Evolutionary conservation across 768 basidiomycete genomes (phyloP).

Genomic region (Leccinum subgranulosum): DNA sequence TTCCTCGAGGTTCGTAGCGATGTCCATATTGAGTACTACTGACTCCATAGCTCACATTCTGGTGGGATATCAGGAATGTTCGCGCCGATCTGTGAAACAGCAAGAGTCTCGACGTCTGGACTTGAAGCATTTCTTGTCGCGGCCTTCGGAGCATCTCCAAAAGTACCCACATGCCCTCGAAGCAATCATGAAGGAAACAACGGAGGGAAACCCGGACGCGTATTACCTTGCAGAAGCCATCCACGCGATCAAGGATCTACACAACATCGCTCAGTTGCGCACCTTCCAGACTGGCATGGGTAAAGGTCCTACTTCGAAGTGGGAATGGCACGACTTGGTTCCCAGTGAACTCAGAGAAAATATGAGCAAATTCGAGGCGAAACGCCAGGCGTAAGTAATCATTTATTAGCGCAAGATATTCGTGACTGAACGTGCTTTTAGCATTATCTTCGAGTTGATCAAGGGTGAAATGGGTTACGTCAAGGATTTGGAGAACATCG

Average conservation of each 20-base stretch:
- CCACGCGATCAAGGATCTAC: constrained; percentile 77
- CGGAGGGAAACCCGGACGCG: constrained; percentile 72
- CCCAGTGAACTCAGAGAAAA: constrained; percentile 56
- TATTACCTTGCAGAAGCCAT: constrained; percentile 85
- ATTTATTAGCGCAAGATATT: neutral
- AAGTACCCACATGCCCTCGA: constrained; percentile 79
- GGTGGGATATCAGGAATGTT: constrained; percentile 18
- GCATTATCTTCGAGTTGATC: constrained; percentile 91
- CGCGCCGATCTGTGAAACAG: constrained; percentile 47
- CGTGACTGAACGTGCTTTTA: constrained; percentile 27
- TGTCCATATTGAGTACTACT: neutral
- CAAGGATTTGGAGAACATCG: constrained; percentile 84
- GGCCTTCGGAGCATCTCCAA: constrained; percentile 63
- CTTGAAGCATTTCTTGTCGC: constrained; percentile 57
- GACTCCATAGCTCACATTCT: neutral
- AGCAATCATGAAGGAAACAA: constrained; percentile 82
- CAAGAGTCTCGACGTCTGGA: constrained; percentile 59
- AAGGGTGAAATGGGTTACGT: constrained; percentile 96
- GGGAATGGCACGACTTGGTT: constrained; percentile 91
- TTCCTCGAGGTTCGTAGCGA: constrained; percentile 71
- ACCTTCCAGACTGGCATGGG: constrained; percentile 93
- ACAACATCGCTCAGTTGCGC: constrained; percentile 74
- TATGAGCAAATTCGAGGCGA: constrained; percentile 71
- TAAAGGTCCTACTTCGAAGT: constrained; percentile 71
- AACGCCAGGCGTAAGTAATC: constrained; percentile 74